Base-by-base conservation (phyloP, 225 moss, liverwort and hornwort species). In the Sphagnum contortum region DNA sequence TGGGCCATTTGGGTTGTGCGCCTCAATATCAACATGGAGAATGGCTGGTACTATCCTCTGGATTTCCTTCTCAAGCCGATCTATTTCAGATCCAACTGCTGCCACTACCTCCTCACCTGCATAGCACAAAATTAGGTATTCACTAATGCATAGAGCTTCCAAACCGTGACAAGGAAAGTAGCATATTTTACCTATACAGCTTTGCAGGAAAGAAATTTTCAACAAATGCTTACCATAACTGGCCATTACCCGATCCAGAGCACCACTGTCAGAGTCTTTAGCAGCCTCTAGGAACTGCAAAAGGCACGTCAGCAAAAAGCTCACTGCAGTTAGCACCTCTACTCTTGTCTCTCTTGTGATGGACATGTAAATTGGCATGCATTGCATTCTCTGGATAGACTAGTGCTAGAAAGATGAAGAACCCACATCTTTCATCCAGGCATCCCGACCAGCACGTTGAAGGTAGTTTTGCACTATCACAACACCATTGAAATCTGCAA, bases 101-200 rank as follows among this genome's bases (percentile, higher is more conserved):
- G 98, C 81, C 66, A 98, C 98, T 48, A 98, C 87, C 74, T 98
- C 93, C 75, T 98, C 98, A 73, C 98, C 98, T 98, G 83, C 79
- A 81, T 12, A 4, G 14, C 14, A 45, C 47, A 8, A 29, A 29
- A 29, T 29, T 1, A 29, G 29, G 29, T 29, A 29, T 29, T 29
- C 29, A 29, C 29, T 29, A 54, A 14, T 63, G 44, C 7, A 63
- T 48, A n/a, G 59, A 52, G 52, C 52, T 52, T 52, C 9, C 52
- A 52, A 6, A 52, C 52, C 52, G 0, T 9, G 6, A 9, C 52
- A 5, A 52, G 52, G 52, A 52, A 64, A 12, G 61, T 10, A 62
- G 11, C 4, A 62, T 3, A 4, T 45, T 3, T 11, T 62, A 29
- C 45, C 45, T 48, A 14, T 62, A 48, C 45, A 62, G 48, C 61